Evolutionary conservation across 495 filamentous ascomycete genomes (phyloP), one percentile per base, ranked within the genome.

Genomic region (Penicillium flavigenum): DNA sequence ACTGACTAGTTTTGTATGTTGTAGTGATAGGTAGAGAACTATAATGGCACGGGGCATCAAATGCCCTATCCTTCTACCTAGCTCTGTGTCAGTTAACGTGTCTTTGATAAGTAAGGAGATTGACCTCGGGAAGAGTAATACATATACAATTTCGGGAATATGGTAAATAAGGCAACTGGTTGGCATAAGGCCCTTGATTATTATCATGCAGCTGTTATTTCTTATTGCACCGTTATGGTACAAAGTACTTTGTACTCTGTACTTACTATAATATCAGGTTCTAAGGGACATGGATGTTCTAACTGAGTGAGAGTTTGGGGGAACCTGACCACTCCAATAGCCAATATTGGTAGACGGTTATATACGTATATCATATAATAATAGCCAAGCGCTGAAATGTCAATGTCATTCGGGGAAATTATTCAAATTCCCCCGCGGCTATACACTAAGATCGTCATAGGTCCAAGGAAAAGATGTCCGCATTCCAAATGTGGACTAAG

Each of bases 131-230:
- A 38, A 11, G 20, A 49, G 9, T 19, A 45, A 12, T 42, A 42
- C 43, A 45, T 4, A 6, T 7, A 45, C n/a, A 48, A 7, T n/a
- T 1, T 48, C 46, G 46, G 46, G 12, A 5, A 20, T 32, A 24
- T 10, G 9, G 31, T 32, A 5, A 5, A 22, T 26, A 34, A 55
- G 53, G 53, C 43, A 55, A 45, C 53, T 20, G 24, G 32, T 47
- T 34, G 44, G 42, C 16, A 41, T 5, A 34, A 36, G 17, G 29
- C 9, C 10, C 3, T 20, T 19, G 46, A 38, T 38, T 38, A 38
- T n/a, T 38, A 5, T 16, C 34, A 36, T 38, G 34, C 14, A 38
- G 2, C 34, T 6, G 5, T 38, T n/a, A n/a, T n/a, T 38, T 16
- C 34, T 38, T 16, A 39, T 8, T 17, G n/a, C n/a, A 16, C 16